Evolutionary conservation across 371 early-diverging fungal species (phyloP), one percentile per base, ranked within the genome.

Genomic region (Mortierella sp.): DNA sequence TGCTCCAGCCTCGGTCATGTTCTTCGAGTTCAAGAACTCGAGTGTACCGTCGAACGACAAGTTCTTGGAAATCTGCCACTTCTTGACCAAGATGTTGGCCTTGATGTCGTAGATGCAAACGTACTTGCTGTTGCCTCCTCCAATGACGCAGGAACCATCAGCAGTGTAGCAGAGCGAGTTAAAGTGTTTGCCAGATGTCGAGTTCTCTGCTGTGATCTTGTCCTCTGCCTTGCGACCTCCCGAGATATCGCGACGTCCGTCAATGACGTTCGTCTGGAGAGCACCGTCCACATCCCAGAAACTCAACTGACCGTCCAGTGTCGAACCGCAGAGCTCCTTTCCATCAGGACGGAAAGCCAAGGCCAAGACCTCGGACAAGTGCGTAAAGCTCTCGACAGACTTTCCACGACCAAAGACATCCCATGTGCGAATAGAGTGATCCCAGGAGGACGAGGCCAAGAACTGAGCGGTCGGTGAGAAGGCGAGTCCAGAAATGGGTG

Each of bases 1-100:
- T 9, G 97, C 91, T 5, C 98, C 99, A 44, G 97, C 98, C 74
- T 98, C 98, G 13, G 98, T 98, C 96, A 98, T 97, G 76, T 96
- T 89, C 75, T 95, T 95, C 37, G 95, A 94, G 87, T 98, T 98
- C 69, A 98, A 92, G 82, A 93, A 91, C 73, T 96, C 97, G 71
- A 94, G 94, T 72, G 97, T 96, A 54, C 98, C 98, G 77, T 99
- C 98, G 73, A 97, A 90, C 0, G 98, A 96, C 76, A 95, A 90
- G 90, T 98, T 99, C 80, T 94, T 91, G 9, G 98, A 95, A 43
- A 98, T 93, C 80, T 95, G 95, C 91, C 97, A 99, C 87, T 96
- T 95, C 80, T 95, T 95, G 81, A 99, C 89, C 50, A 99, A 90
- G 14, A 95, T 91, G 13, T 89, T 87, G 43, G 93, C 91, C 50